Evolutionary conservation across 1,284 basidiomycete species (phyloP), one percentile per base, ranked within the genome.

Genomic region (Pholiota adiposa): DNA sequence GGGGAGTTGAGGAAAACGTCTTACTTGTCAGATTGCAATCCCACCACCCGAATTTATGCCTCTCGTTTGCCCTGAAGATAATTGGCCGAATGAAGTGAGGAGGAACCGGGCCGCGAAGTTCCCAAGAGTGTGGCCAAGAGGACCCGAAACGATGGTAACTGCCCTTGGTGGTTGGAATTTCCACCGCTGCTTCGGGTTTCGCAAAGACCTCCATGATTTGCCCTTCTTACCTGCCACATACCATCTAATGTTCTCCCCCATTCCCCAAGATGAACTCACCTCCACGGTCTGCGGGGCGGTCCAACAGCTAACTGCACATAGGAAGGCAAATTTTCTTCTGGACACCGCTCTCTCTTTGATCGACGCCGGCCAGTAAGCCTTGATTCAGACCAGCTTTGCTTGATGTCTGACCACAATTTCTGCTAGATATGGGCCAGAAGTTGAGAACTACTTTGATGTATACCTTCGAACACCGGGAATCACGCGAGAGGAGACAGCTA

Each of bases 391-490:
- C 36, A 38, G 36, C 36, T 31, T 58, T 55, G 50, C n/a, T 19
- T 48, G 38, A 18, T 21, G 34, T 34, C 44, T 52, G n/a, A n/a
- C 27, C 43, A 18, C 41, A 11, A 62, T 60, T 51, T 31, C 48
- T 62, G 48, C 52, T 61, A 88, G 86, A 64, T 88, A 86, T 75
- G 85, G 84, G 9, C 74, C 79, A 36, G 79, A 86, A 44, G 85
- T 88, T 23, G 87, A 88, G 68, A 82, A 77, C 48, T 88, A 86
- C 66, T 65, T 89, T 33, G 86, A 88, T 14, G 84, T 88, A 19
- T 88, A 85, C 65, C 69, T 89, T 55, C 76, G 79, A 57, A 88
- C 86, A 25, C 86, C 86, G 0, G 80, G 83, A 54, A 68, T 88
- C 19, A 72, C 81, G 41, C 78, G 75, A 55, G 75, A 76, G 51